Percentiles rank a stretch among this genome's conserved stretches.
These are phyloP conservation scores for Monosporascus sp. DNA, from an alignment of 2,329 filamentous ascomycete species.

Conservation along the genomic window DNA sequence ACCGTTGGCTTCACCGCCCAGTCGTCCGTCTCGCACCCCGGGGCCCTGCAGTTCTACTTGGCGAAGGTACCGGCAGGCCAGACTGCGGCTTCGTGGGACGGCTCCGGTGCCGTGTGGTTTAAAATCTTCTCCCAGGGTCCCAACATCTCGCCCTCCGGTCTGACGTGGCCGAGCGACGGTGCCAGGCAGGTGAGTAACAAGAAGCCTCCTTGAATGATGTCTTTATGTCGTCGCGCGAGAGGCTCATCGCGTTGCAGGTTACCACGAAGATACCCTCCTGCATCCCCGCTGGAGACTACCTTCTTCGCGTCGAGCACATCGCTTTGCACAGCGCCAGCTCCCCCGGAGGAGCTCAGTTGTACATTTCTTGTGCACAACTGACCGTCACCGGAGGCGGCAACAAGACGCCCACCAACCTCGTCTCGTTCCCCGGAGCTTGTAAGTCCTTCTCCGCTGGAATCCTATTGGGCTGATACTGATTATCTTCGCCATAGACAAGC, in stretches of 20 bases:
- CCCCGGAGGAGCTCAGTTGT: constrained; percentile 40
- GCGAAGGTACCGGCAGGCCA: constrained; percentile 34
- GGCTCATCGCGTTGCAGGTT: constrained; percentile 19
- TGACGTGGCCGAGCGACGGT: constrained; percentile 37
- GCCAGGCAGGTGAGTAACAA: constrained; percentile 13
- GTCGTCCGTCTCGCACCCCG: constrained; percentile 36
- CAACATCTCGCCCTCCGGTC: constrained; percentile 27
- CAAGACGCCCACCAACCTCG: constrained; percentile 29
- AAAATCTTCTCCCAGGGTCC: constrained; percentile 41
- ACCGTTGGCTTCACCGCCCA: constrained; percentile 39
- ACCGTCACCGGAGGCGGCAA: constrained; percentile 38
- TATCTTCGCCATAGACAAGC: constrained; percentile 14
- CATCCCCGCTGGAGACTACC: constrained; percentile 43
- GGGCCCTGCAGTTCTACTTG: constrained; percentile 35
- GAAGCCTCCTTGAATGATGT: too few relatives aligned
- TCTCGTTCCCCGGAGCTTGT: constrained; percentile 38
- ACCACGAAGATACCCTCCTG: constrained; percentile 37
- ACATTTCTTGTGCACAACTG: constrained; percentile 34
- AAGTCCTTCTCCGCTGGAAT: not conserved
- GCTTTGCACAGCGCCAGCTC: constrained; percentile 38
- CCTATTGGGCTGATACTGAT: not conserved
- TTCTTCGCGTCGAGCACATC: constrained; percentile 44
- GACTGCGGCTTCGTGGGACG: constrained; percentile 33
- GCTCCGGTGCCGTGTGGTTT: constrained; percentile 33
- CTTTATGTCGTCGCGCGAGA: not conserved